Conservation (phyloP, 768 basidiomycete genomes). For the Sporobolomyces pararoseus region DNA sequence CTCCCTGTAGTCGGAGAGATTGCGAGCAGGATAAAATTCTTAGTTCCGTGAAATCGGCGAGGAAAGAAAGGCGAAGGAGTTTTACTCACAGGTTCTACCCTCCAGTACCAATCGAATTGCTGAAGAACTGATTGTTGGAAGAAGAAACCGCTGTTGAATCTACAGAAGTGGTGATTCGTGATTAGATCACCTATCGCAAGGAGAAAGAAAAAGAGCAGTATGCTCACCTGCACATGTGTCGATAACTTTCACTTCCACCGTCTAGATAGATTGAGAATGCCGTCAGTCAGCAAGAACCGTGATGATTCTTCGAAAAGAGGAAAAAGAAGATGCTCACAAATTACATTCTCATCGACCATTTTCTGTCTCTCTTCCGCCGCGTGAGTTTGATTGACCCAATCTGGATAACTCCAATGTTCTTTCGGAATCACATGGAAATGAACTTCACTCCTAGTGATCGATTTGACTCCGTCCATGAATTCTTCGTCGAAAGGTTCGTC, state of each 20-base stretch:
- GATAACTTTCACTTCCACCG: conserved; percentile 43
- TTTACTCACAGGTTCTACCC: conserved; percentile 59
- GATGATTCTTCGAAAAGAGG: background rate
- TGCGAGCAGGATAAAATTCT: no score
- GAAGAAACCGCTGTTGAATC: conserved; percentile 63
- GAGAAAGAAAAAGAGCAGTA: no score
- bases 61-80: background rate
- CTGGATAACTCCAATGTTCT: conserved; percentile 71
- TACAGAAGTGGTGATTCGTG: no score
- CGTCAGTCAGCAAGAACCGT: background rate
- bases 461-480: conserved; percentile 56
- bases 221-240: conserved; percentile 36
- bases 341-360: conserved; percentile 62
- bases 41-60: no score
- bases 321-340: conserved; percentile 46
- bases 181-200: no score
- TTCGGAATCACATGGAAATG: conserved; percentile 57
- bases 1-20: conserved; percentile 2
- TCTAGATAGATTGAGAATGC: conserved; percentile 10
- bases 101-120: conserved; percentile 82
- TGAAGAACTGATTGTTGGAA: conserved; percentile 72
- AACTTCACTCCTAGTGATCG: conserved; percentile 41
- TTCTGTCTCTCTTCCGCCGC: conserved; percentile 59
- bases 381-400: conserved; percentile 70
- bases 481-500: conserved; percentile 70